Evolutionary conservation across 2,329 filamentous ascomycete species (phyloP).

Genomic region (Phaeosphaeriaceae sp.): DNA sequence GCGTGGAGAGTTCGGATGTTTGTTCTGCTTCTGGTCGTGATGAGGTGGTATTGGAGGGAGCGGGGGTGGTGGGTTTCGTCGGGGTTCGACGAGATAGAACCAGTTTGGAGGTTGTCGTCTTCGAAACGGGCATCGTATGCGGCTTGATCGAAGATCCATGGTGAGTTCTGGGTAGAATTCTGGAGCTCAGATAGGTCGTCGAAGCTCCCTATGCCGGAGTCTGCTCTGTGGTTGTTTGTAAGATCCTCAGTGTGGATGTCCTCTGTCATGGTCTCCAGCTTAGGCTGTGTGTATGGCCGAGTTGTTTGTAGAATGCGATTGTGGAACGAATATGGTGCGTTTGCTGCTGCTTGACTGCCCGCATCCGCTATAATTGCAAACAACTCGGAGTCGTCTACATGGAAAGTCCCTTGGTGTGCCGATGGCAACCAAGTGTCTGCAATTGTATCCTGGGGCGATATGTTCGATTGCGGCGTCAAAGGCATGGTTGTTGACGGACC

Average conservation of each 20-base stretch:
- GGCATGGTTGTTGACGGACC: neutral
- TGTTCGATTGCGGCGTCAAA: neutral
- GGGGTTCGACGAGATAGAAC: neutral
- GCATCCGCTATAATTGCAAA: neutral
- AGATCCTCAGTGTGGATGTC: neutral
- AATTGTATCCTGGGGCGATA: neutral
- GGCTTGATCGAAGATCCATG: neutral
- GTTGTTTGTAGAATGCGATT: neutral
- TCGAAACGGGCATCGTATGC: neutral
- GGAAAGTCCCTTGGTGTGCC: neutral
- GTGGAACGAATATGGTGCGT: slow-evolving; percentile 6
- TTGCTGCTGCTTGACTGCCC: neutral
- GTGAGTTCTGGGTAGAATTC: neutral
- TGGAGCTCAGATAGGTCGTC: neutral
- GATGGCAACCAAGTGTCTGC: neutral
- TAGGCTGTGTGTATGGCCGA: neutral
- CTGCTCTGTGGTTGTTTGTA: neutral
- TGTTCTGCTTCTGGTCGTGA: neutral
- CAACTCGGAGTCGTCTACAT: neutral
- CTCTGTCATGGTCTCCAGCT: neutral
- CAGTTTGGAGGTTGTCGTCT: neutral
- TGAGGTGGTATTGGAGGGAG: slow-evolving; percentile 8
- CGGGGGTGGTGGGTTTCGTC: neutral
- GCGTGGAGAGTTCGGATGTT: neutral
- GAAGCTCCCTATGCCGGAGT: slow-evolving; percentile 1